phyloP scores from a whole-genome alignment of 352 stramenopile species.

The Phytophthora pseudosyringae region DNA sequence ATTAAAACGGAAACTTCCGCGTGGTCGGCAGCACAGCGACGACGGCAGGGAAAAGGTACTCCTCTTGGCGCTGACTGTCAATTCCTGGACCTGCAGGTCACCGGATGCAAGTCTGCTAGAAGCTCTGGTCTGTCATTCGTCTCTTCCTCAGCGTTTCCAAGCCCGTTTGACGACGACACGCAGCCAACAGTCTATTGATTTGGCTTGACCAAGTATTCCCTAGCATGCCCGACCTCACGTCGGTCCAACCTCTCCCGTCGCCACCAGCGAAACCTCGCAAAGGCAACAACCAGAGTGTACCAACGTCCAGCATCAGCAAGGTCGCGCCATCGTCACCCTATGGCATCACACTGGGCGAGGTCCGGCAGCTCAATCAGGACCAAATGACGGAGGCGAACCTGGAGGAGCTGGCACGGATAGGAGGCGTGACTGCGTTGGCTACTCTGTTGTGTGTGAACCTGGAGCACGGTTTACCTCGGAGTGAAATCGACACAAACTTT shows the following conservation, averaged over 20 bases:
- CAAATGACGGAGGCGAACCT: slow-evolving; percentile 86
- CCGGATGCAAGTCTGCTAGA: slow-evolving; percentile 23
- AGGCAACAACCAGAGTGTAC: slow-evolving; percentile 18
- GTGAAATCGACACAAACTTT: slow-evolving; percentile 68
- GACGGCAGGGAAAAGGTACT: slow-evolving; percentile 7
- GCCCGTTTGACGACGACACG: background rate
- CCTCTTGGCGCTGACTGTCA: slow-evolving; percentile 7
- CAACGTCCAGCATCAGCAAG: slow-evolving; percentile 50
- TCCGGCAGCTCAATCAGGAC: slow-evolving; percentile 75
- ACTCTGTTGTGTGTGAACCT: slow-evolving; percentile 75
- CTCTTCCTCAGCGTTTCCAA: background rate
- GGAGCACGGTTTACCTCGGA: slow-evolving; percentile 64
- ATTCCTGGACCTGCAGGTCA: slow-evolving; percentile 19
- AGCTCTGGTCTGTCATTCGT: slow-evolving; percentile 13
- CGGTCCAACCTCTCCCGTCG: slow-evolving; percentile 43
- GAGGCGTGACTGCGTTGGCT: slow-evolving; percentile 58
- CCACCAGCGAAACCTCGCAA: slow-evolving; percentile 32
- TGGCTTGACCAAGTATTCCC: slow-evolving; percentile 2
- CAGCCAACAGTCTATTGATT: background rate
- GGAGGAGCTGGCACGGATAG: slow-evolving; percentile 61
- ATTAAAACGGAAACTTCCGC: slow-evolving; percentile 34
- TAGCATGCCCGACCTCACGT: slow-evolving; percentile 53
- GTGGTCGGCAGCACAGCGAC: slow-evolving; percentile 1
- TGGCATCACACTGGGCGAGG: slow-evolving; percentile 73
- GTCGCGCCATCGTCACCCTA: slow-evolving; percentile 75